A percentile compares a stretch with the other conserved stretches of the same genome.
These are phyloP conservation scores for Tagetes erecta DNA, from an alignment of 129 eudicot species.

Conservation along the genomic window DNA sequence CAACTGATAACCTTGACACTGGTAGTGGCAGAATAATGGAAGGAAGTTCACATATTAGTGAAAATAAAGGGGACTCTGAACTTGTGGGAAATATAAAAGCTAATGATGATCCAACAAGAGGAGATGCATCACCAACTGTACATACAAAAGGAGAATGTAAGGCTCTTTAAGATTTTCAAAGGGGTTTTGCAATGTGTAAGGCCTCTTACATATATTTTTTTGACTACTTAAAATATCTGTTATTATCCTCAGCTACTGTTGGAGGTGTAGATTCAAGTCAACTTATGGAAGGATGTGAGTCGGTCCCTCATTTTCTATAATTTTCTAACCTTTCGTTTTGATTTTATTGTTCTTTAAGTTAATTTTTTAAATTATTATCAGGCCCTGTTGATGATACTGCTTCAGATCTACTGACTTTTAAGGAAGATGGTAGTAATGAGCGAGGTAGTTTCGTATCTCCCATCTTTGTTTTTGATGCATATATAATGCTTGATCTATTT, in stretches of 20 bases:
- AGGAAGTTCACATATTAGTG: constrained; percentile 15
- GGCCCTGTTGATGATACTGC: constrained; percentile 19
- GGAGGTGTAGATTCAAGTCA: constrained; percentile 8
- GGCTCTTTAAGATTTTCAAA: neutral
- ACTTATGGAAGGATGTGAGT: constrained; percentile 28
- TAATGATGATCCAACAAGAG: neutral
- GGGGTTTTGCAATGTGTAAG: too few relatives aligned
- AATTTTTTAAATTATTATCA: neutral
- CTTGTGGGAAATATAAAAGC: constrained; percentile 10
- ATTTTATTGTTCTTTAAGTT: neutral
- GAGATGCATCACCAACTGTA: neutral
- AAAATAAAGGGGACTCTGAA: neutral
- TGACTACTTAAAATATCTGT: neutral
- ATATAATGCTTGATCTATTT: neutral
- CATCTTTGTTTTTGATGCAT: constrained; percentile 3
- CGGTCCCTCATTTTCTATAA: constrained; percentile 7
- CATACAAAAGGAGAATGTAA: constrained; percentile 12
- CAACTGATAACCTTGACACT: neutral
- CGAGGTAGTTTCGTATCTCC: constrained; percentile 29
- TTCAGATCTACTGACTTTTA: constrained; percentile 15
- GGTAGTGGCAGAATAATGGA: neutral
- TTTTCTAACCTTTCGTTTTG: neutral
- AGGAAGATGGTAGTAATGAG: constrained; percentile 16
- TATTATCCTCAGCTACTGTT: neutral
- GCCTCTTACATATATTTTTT: neutral